Conservation (phyloP, 1,284 basidiomycete species). For the Phylloporus sp. region DNA sequence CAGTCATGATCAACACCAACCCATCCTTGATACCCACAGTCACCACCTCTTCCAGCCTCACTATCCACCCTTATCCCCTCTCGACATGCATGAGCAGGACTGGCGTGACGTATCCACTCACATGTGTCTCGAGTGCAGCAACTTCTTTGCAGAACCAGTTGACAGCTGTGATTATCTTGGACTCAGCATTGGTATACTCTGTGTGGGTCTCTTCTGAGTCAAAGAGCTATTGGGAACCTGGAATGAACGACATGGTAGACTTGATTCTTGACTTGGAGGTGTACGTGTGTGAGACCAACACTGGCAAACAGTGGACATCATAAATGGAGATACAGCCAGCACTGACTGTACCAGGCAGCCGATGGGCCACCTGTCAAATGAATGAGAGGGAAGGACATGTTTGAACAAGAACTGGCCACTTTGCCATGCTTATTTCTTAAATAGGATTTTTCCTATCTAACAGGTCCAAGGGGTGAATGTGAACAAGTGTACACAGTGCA, state of each 20-base stretch:
- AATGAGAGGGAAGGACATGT: conserved; percentile 19
- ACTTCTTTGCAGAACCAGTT: conserved; percentile 77
- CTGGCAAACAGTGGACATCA: neutral
- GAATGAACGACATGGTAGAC: conserved; percentile 56
- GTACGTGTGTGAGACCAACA: conserved; percentile 27
- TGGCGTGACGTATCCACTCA: conserved; percentile 74
- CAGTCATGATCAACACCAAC: conserved; percentile 66
- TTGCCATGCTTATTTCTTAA: no score
- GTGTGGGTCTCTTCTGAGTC: conserved; percentile 48
- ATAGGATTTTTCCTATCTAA: no score
- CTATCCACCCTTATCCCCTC: conserved; percentile 42
- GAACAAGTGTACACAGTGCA: no score
- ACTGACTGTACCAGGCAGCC: neutral
- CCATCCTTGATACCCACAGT: conserved; percentile 81
- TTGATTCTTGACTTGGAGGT: conserved; percentile 40
- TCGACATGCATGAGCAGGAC: conserved; percentile 68
- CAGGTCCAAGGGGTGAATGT: no score
- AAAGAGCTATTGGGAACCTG: conserved; percentile 60
- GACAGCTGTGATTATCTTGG: conserved; percentile 63
- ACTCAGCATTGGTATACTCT: conserved; percentile 62
- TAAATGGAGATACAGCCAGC: neutral
- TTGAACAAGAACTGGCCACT: no score
- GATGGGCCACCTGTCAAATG: conserved; percentile 18
- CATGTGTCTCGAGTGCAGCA: conserved; percentile 67
- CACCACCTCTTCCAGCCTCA: conserved; percentile 67